Evolutionary conservation across 495 filamentous ascomycete genomes (phyloP).

Genomic region (Staphylotrichum longicolle): DNA sequence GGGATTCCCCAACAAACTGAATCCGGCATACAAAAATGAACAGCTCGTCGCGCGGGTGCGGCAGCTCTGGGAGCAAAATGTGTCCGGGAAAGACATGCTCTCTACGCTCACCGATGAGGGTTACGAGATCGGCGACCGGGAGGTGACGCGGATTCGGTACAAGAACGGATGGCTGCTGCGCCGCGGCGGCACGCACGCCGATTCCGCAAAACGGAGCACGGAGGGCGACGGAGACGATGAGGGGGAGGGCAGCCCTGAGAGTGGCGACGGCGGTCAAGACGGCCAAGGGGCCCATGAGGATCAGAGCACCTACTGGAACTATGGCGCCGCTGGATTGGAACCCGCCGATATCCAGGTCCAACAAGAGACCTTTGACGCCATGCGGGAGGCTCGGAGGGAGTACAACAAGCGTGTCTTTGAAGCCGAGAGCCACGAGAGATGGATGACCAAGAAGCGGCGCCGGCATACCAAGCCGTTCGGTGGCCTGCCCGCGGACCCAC

Average conservation of each 20-base stretch:
- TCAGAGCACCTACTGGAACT: conserved; percentile 8
- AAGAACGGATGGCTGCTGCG: conserved; percentile 65
- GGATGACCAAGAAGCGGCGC: conserved; percentile 65
- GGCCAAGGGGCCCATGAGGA: conserved; percentile 20
- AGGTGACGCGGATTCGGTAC: conserved; percentile 63
- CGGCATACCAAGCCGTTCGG: conserved; percentile 69
- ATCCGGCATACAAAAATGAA: conserved; percentile 64
- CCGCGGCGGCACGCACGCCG: conserved; percentile 21
- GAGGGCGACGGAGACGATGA: conserved; percentile 27
- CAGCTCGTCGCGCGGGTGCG: conserved; percentile 63
- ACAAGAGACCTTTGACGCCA: conserved; percentile 17
- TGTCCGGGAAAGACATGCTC: conserved; percentile 69
- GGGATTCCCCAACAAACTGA: conserved; percentile 73
- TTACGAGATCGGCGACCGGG: conserved; percentile 65
- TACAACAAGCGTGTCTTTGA: conserved; percentile 57
- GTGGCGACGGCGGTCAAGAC: conserved; percentile 18
- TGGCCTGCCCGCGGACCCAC: conserved; percentile 70
- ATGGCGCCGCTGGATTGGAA: neutral
- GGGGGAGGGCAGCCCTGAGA: too few relatives aligned
- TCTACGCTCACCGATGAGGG: conserved; percentile 64
- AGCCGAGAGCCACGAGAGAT: conserved; percentile 61
- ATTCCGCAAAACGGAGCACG: neutral
- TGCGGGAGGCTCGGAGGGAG: conserved; percentile 50
- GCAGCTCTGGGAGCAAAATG: conserved; percentile 74
- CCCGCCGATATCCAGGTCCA: conserved; percentile 13